These are phyloP conservation scores for Phytophthora vignae DNA, from an alignment of 352 stramenopile genomes.

Conservation along the genomic window DNA sequence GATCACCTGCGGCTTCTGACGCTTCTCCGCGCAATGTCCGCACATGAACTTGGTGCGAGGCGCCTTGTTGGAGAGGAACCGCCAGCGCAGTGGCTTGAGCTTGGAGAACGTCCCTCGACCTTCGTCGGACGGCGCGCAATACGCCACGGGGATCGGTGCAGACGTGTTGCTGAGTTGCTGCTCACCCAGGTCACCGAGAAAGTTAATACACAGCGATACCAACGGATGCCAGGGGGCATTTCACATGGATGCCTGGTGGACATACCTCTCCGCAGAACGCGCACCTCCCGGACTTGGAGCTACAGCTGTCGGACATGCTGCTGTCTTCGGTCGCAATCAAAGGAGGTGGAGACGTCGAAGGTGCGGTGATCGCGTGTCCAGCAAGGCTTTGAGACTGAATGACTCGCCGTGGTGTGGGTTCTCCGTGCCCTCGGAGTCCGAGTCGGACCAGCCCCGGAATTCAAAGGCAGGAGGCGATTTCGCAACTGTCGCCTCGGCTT, in stretches of 20 bases:
- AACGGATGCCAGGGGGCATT: neutral
- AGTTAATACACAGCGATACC: slow-evolving; percentile 22
- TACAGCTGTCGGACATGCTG: slow-evolving; percentile 38
- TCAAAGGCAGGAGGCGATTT: slow-evolving; percentile 18
- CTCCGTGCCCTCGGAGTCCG: neutral
- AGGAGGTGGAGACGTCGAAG: neutral
- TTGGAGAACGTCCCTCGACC: slow-evolving; percentile 18
- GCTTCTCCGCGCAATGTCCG: slow-evolving; percentile 28
- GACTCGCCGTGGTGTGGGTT: neutral
- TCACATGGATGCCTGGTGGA: slow-evolving; percentile 14
- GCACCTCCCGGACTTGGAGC: slow-evolving; percentile 15
- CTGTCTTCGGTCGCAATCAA: slow-evolving; percentile 1
- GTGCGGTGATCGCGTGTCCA: neutral
- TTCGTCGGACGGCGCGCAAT: slow-evolving; percentile 12
- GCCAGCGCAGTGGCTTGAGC: slow-evolving; percentile 39
- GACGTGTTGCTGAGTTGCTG: slow-evolving; percentile 34
- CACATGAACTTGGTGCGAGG: slow-evolving; percentile 38
- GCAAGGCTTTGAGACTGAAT: neutral
- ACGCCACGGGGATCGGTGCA: slow-evolving; percentile 21
- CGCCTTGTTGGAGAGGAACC: slow-evolving; percentile 32
- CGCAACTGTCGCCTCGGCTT: slow-evolving; percentile 15
- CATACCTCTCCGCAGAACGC: slow-evolving; percentile 37
- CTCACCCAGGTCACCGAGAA: neutral
- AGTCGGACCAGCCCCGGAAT: slow-evolving; percentile 16
- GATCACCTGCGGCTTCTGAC: slow-evolving; percentile 12